Percentiles rank a stretch among this genome's conserved stretches.
Conservation (phyloP, 1,284 basidiomycete genomes). For the Ceratobasidium sp. region DNA sequence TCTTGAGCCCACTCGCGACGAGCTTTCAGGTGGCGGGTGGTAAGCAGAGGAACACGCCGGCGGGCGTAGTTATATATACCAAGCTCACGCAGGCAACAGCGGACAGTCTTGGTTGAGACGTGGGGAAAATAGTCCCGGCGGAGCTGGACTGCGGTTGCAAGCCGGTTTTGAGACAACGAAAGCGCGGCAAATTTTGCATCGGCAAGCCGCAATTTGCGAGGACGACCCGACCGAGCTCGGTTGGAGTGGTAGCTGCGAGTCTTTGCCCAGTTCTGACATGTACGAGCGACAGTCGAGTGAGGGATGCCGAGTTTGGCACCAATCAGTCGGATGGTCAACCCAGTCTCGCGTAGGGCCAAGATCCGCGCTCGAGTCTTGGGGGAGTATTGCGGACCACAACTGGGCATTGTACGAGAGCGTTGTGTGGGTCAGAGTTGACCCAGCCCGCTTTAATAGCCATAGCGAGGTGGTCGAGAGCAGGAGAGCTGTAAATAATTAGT, state of each 20-base stretch:
- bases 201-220: neutral
- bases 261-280: neutral
- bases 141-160: neutral
- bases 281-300: neutral
- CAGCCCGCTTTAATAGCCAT: no score
- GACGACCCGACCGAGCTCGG: neutral
- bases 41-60: neutral
- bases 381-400: neutral
- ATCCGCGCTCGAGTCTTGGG: neutral
- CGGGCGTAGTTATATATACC: neutral
- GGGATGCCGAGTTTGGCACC: neutral
- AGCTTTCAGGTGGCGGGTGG: neutral
- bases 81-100: neutral
- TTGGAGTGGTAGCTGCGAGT: slow-evolving; percentile 4
- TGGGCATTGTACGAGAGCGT: neutral
- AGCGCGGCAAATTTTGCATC: slow-evolving; percentile 15
- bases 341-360: neutral
- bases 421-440: neutral
- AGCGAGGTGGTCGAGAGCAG: neutral
- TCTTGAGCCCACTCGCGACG: slow-evolving; percentile 22
- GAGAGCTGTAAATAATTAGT: neutral
- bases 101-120: neutral
- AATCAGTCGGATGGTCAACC: neutral
- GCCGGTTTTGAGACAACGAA: neutral
- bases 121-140: slow-evolving; percentile 14